These are phyloP conservation scores for Podospora conica DNA, from an alignment of 495 filamentous ascomycete species.

Conservation along the genomic window DNA sequence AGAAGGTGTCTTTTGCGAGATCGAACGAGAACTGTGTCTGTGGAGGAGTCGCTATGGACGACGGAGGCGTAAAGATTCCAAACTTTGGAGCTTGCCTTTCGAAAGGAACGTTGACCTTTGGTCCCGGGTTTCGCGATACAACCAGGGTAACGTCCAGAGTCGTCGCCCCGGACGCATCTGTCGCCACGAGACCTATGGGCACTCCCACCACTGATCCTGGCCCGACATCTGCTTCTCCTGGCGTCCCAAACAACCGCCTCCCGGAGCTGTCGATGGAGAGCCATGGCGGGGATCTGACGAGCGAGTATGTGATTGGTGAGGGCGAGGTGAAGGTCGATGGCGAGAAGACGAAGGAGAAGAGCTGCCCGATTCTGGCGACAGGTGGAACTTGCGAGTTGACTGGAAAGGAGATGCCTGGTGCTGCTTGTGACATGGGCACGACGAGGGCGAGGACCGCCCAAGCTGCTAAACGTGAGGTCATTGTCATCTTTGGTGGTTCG, in stretches of 20 bases:
- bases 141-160: constrained; percentile 56
- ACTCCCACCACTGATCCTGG: constrained; percentile 38
- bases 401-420: constrained; percentile 53
- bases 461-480: constrained; percentile 10
- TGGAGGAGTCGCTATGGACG: constrained; percentile 33
- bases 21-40: constrained; percentile 33
- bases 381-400: constrained; percentile 74
- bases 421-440: constrained; percentile 31
- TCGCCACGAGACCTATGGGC: constrained; percentile 54
- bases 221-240: constrained; percentile 50
- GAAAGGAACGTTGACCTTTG: constrained; percentile 31
- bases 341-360: constrained; percentile 64
- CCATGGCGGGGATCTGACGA: constrained; percentile 60
- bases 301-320: constrained; percentile 52
- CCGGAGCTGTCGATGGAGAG: constrained; percentile 57
- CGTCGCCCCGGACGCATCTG: constrained; percentile 51
- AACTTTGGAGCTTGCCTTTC: constrained; percentile 35
- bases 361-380: constrained; percentile 58
- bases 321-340: constrained; percentile 58
- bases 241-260: constrained; percentile 60
- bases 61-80: constrained; percentile 36
- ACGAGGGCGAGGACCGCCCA: constrained; percentile 17
- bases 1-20: constrained; percentile 36
- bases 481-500: constrained; percentile 3
- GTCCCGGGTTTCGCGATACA: constrained; percentile 46